Evolutionary conservation across 495 filamentous ascomycete genomes (phyloP), one percentile per base, ranked within the genome.

Genomic region (Annulohypoxylon maeteangense): DNA sequence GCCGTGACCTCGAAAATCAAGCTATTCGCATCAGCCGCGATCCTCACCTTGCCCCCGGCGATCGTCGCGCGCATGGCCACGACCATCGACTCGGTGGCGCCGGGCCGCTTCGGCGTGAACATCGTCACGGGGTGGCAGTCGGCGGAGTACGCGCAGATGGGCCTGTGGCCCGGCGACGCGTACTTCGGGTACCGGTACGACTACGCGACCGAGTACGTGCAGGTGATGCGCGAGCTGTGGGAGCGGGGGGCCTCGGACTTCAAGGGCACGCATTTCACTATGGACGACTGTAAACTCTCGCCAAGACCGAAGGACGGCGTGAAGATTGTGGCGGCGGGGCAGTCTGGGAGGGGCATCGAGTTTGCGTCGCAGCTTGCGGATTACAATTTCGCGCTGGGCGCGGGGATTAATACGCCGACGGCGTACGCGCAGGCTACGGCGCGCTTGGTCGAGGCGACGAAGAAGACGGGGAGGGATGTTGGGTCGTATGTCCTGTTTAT

Each of bases 1-100:
- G 72, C 79, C 1, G 80, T 84, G 6, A 86, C 82, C 0, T 71
- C 80, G 2, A 84, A 82, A 62, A 86, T 86, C 32, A 82, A 83
- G 8, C 81, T 86, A n/a, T 78, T 72, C 55, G 77, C 77, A 12
- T 78, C 75, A 0, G 44, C 75, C 3, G 77, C 77, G 4, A 75
- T 78, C 18, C 71, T 79, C 14, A 72, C 70, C 18, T 48, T 79
- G 4, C 77, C 77, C 1, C 75, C 77, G 4, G 65, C 77, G 0
- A 48, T 78, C 16, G 74, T 74, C 10, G 77, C 75, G 4, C 53
- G 75, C 1, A 79, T 79, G 77, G 75, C 74, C 1, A 64, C 67
- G 0, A 78, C 77, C 12, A 66, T 79, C 47, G 77, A 79, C 47
- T 76, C 75, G 12, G 74, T 79, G n/a, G 77, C 77, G 8, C 75